A percentile compares a stretch with the other conserved stretches of the same genome.
Evolutionary conservation across 2,329 filamentous ascomycete species (phyloP).

Genomic region (Aspergillus texensis): DNA sequence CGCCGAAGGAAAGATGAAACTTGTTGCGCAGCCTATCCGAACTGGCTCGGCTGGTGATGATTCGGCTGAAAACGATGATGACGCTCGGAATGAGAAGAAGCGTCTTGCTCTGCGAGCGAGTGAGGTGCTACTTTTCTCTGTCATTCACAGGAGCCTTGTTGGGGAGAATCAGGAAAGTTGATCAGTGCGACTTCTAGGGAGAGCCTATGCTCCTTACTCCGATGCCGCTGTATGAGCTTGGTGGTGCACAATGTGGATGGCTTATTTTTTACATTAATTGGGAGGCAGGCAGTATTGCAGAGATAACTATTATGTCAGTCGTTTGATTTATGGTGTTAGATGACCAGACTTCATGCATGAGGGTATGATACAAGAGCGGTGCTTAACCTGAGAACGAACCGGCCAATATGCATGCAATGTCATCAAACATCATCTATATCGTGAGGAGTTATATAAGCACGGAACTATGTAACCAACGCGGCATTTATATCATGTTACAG

Average conservation of each 20-base stretch:
- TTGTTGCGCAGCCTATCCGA: constrained; percentile 30
- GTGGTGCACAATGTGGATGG: background rate
- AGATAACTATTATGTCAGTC: background rate
- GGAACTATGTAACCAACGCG: background rate
- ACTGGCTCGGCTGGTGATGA: constrained; percentile 18
- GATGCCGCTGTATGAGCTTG: background rate
- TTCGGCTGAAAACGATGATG: constrained; percentile 20
- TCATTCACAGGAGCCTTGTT: constrained; percentile 33
- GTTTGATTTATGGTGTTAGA: background rate
- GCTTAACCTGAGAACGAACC: background rate
- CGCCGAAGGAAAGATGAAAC: constrained; percentile 42
- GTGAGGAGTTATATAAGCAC: background rate
- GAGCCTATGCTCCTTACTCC: background rate
- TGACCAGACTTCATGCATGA: background rate
- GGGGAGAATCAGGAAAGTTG: constrained; percentile 15
- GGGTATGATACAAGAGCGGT: background rate
- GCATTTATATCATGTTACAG: background rate
- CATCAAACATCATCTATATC: constrained; percentile 11
- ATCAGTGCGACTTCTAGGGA: background rate
- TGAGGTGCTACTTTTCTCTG: constrained; percentile 33
- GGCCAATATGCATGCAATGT: constrained; percentile 2
- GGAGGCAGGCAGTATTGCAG: background rate
- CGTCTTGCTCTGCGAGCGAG: constrained; percentile 33
- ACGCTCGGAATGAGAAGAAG: constrained; percentile 18
- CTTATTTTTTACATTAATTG: background rate